Evolutionary conservation across 805 yeast genomes (phyloP).

Genomic region (Candida vartiovaarae): DNA sequence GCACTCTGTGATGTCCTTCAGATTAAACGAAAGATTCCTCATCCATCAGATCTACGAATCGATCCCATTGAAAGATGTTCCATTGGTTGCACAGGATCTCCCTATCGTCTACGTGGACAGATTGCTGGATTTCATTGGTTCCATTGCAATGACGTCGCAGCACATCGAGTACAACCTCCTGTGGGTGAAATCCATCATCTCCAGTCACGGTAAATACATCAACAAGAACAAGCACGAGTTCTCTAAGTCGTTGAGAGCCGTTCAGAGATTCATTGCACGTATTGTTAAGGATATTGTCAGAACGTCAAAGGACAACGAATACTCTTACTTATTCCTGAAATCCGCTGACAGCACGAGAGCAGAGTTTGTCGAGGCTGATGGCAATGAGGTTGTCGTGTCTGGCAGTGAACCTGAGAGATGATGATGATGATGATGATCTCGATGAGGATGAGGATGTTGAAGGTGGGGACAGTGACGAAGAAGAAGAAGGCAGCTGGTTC

Average conservation of each 20-base stretch:
- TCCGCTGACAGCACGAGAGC: slow-evolving; percentile 22
- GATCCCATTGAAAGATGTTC: slow-evolving; percentile 64
- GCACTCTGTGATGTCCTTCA: slow-evolving; percentile 90
- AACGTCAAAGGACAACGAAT: slow-evolving; percentile 46
- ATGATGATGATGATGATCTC: slow-evolving; percentile 9
- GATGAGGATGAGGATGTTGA: slow-evolving; percentile 15
- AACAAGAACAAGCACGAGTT: slow-evolving; percentile 54
- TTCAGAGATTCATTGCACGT: slow-evolving; percentile 70
- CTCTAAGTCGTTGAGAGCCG: slow-evolving; percentile 54
- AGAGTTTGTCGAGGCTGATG: slow-evolving; percentile 12
- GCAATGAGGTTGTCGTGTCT: slow-evolving; percentile 8
- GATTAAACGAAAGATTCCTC: slow-evolving; percentile 76
- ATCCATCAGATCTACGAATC: slow-evolving; percentile 68
- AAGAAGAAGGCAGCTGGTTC: slow-evolving; percentile 24
- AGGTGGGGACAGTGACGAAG: slow-evolving; percentile 13
- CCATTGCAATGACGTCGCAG: slow-evolving; percentile 57
- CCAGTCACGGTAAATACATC: slow-evolving; percentile 73
- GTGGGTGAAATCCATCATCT: slow-evolving; percentile 69
- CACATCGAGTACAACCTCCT: slow-evolving; percentile 79
- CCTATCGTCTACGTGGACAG: slow-evolving; percentile 74
- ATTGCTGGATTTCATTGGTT: slow-evolving; percentile 62
- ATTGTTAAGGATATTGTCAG: slow-evolving; percentile 66
- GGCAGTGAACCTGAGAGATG: slow-evolving; percentile 13
- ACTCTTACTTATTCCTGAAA: slow-evolving; percentile 46
- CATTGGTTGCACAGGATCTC: slow-evolving; percentile 55